Evolutionary conservation across 345 rosid species (phyloP).

Genomic region (Boechera stricta): DNA sequence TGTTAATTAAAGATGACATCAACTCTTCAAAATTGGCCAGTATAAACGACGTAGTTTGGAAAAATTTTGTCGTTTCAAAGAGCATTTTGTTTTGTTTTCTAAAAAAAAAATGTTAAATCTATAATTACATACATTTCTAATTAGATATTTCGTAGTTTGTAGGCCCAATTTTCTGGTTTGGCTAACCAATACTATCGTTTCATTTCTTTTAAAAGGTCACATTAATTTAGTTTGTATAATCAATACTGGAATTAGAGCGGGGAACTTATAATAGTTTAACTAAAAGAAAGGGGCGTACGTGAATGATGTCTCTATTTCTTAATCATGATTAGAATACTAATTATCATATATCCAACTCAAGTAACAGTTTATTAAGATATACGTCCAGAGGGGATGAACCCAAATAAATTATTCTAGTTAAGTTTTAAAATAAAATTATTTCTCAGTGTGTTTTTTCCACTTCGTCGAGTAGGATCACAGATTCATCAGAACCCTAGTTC

Average conservation of each 20-base stretch:
- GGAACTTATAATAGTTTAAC: slow-evolving; percentile 18
- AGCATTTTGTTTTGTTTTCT: background rate
- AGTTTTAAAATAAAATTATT: background rate
- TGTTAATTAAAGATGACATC: too few species aligned
- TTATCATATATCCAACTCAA: background rate
- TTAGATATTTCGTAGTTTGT: background rate
- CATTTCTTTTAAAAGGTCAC: background rate
- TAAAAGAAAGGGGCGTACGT: slow-evolving; percentile 33
- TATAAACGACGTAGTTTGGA: too few species aligned
- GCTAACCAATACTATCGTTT: background rate
- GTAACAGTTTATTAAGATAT: slow-evolving; percentile 8
- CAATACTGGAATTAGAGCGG: background rate
- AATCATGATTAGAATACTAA: slow-evolving; percentile 19
- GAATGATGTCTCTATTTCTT: slow-evolving; percentile 21
- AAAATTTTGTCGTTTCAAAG: background rate
- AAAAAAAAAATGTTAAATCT: too few species aligned
- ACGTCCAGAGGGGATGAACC: slow-evolving; percentile 31
- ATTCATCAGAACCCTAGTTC: background rate
- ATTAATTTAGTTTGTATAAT: background rate
- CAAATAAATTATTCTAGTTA: background rate
- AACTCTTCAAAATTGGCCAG: too few species aligned
- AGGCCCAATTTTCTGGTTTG: background rate
- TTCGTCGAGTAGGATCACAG: slow-evolving; percentile 18
- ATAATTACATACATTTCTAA: background rate
- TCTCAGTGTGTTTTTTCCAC: background rate